Conservation (phyloP, 2,329 filamentous ascomycete genomes). For the Mollisiaceae sp. region DNA sequence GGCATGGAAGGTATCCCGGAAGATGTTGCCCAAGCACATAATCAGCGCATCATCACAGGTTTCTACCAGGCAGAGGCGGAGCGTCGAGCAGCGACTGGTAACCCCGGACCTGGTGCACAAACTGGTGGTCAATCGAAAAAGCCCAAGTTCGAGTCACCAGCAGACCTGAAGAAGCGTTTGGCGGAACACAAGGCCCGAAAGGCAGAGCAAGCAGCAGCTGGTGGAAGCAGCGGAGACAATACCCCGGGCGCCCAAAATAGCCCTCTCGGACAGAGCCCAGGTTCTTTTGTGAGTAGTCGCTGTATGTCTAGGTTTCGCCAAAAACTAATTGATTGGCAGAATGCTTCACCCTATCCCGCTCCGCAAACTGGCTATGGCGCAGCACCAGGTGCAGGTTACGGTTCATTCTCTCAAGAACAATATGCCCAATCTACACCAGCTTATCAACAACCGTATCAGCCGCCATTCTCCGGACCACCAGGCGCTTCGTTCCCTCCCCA, state of each 20-base stretch:
- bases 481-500: slow-evolving; percentile 41
- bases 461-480: slow-evolving; percentile 43
- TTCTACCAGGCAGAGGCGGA: slow-evolving; percentile 88
- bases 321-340: slow-evolving; percentile 30
- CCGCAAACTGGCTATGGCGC: slow-evolving; percentile 37
- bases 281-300: slow-evolving; percentile 60
- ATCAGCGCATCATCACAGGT: slow-evolving; percentile 82
- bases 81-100: slow-evolving; percentile 80
- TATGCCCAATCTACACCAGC: slow-evolving; percentile 46
- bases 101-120: slow-evolving; percentile 71
- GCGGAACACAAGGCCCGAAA: slow-evolving; percentile 76
- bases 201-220: slow-evolving; percentile 58
- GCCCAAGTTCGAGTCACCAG: slow-evolving; percentile 73
- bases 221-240: slow-evolving; percentile 59
- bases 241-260: slow-evolving; percentile 54
- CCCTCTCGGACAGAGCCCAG: slow-evolving; percentile 57
- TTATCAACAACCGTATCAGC: slow-evolving; percentile 49
- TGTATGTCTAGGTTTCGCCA: neutral
- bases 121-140: slow-evolving; percentile 72
- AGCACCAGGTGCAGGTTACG: slow-evolving; percentile 41
- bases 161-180: slow-evolving; percentile 75
- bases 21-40: slow-evolving; percentile 81
- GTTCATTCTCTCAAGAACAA: slow-evolving; percentile 44
- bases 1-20: slow-evolving; percentile 97
- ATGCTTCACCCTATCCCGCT: slow-evolving; percentile 41